phyloP scores from a whole-genome alignment of 805 yeast species.

The Hanseniaspora valbyensis region DNA sequence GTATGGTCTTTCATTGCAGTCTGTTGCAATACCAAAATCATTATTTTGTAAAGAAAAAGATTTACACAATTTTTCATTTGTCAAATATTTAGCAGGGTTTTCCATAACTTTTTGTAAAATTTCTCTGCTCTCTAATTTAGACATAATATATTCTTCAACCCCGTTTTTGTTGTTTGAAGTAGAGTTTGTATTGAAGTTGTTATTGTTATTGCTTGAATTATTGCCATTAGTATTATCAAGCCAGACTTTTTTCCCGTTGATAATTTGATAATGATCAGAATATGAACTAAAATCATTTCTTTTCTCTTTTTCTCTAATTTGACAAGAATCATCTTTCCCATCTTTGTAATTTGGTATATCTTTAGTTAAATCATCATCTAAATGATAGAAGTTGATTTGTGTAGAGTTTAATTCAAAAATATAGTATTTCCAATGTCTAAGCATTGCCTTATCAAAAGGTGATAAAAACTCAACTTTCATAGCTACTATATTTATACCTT shows the following conservation, averaged over 20 bases:
- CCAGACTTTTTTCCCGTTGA: slow-evolving; percentile 1
- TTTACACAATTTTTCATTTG: slow-evolving; percentile 35
- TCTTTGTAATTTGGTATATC: slow-evolving; percentile 26
- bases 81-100: slow-evolving; percentile 24
- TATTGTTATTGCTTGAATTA: not conserved
- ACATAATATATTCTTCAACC: slow-evolving; percentile 19
- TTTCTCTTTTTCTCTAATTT: slow-evolving; percentile 16
- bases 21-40: slow-evolving; percentile 72
- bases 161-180: not conserved
- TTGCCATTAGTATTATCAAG: too few species aligned
- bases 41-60: slow-evolving; percentile 78
- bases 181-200: not conserved
- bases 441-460: slow-evolving; percentile 60
- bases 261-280: not conserved
- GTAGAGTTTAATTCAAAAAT: slow-evolving; percentile 76
- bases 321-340: slow-evolving; percentile 25
- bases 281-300: slow-evolving; percentile 11
- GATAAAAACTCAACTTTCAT: slow-evolving; percentile 67
- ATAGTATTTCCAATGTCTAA: slow-evolving; percentile 59
- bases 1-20: slow-evolving; percentile 59
- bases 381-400: slow-evolving; percentile 58
- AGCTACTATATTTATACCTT: slow-evolving; percentile 44
- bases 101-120: slow-evolving; percentile 20
- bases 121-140: slow-evolving; percentile 24
- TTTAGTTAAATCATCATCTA: slow-evolving; percentile 29